phyloP scores from a whole-genome alignment of 768 basidiomycete genomes.

The Candolleomyces eurysporus region DNA sequence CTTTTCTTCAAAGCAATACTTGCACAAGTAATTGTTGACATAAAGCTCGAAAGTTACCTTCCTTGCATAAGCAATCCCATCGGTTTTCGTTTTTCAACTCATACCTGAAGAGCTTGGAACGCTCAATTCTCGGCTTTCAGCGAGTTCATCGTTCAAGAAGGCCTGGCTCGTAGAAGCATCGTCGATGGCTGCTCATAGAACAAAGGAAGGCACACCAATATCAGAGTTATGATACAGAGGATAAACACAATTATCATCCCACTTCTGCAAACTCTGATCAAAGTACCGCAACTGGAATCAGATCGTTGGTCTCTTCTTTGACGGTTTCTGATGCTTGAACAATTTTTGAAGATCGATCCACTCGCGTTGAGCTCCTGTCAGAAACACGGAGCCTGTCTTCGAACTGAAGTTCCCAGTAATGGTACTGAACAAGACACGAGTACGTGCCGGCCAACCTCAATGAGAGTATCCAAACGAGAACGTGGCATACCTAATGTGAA shows the following conservation, averaged over 20 bases:
- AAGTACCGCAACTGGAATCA: conserved; percentile 81
- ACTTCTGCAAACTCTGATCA: conserved; percentile 85
- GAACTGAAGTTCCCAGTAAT: conserved; percentile 93
- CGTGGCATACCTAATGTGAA: conserved; percentile 75
- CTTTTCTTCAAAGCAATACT: too few relatives aligned
- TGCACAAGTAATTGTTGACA: too few relatives aligned
- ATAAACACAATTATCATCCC: conserved; percentile 77
- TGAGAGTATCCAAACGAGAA: background rate
- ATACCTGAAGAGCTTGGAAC: background rate
- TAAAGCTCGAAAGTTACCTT: too few relatives aligned
- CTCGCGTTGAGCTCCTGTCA: conserved; percentile 84
- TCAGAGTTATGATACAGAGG: conserved; percentile 77
- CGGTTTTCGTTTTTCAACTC: too few relatives aligned
- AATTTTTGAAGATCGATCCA: conserved; percentile 94
- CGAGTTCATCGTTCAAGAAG: conserved; percentile 48
- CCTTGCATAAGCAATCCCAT: too few relatives aligned
- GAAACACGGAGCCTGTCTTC: conserved; percentile 80
- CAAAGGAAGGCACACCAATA: conserved; percentile 47
- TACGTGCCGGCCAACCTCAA: conserved; percentile 9
- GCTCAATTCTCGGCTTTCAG: conserved; percentile 62
- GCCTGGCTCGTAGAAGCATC: conserved; percentile 68
- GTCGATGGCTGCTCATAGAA: background rate
- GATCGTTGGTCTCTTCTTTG: conserved; percentile 63
- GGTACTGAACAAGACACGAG: conserved; percentile 51
- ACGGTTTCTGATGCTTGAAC: conserved; percentile 82